A percentile compares a stretch with the other conserved stretches of the same genome.
Evolutionary conservation across 1,139 yeast species (phyloP).

Genomic region (Nakaseomyces nivariensis): DNA sequence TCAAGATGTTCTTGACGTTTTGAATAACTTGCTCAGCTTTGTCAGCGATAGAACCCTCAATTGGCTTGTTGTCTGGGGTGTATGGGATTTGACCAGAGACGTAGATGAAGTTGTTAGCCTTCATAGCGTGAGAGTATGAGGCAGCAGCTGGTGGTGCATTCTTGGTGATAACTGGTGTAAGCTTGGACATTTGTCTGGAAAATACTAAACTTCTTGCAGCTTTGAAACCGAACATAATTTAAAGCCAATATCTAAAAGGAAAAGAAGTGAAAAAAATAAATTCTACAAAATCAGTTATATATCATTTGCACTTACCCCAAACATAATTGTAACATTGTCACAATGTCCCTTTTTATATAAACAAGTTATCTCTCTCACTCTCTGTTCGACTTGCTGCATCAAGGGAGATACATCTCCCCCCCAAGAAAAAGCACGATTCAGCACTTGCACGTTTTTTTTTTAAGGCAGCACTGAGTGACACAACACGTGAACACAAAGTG

Average conservation of each 20-base stretch:
- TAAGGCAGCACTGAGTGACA: no score
- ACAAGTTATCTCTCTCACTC: no score
- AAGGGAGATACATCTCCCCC: neutral
- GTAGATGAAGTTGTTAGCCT: constrained; percentile 75
- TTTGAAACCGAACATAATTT: neutral
- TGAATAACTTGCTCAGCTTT: constrained; percentile 79
- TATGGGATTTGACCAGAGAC: constrained; percentile 94
- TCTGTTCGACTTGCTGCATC: neutral
- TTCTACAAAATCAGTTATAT: neutral
- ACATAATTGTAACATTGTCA: no score
- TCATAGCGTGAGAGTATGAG: constrained; percentile 87
- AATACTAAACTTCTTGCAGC: constrained; percentile 9
- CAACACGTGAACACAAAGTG: neutral
- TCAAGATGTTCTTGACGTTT: constrained; percentile 66
- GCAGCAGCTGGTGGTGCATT: constrained; percentile 95
- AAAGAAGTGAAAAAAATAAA: neutral
- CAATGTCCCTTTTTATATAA: no score
- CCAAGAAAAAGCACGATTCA: no score
- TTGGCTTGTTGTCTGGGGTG: constrained; percentile 72
- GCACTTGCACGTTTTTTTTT: no score
- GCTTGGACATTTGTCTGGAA: constrained; percentile 21
- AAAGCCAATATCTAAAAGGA: neutral
- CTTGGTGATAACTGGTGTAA: constrained; percentile 41
- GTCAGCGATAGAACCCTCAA: constrained; percentile 65
- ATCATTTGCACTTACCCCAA: no score